Base-by-base conservation (phyloP, 2,329 filamentous ascomycete species). In the Colletotrichum liriopes region DNA sequence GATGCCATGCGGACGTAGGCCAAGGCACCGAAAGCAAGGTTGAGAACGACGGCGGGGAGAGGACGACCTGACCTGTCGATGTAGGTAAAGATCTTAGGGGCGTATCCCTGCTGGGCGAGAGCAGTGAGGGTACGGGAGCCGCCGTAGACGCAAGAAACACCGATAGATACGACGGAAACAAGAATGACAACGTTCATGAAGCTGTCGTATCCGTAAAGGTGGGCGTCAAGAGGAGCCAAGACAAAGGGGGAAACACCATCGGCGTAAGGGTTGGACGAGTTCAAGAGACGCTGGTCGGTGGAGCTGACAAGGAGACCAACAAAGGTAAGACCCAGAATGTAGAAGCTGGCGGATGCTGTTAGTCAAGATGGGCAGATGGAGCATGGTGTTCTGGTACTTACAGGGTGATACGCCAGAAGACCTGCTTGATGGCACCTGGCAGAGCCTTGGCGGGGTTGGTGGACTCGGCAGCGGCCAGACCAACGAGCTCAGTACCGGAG, bases 401-500 rank as follows among this genome's bases (percentile, higher is more conserved):
- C 74, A 87, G 78, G n/a, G 84, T 85, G 74, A 87, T 86, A 78
- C 86, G 84, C 85, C 85, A 87, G 76, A 87, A 87, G 41, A 87
- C 93, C 81, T 96, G 93, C 84, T 95, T 96, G 77, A 95, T 90
- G 2, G 94, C 94, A 29, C 90, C 92, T 0, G 94, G 94, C 0
- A 97, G 87, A 0, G 91, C 89, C 79, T 93, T 91, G 74, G 90
- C 87, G 0, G 92, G 92, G 77, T 93, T 93, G 5, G 79, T 82
- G 0, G 91, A 89, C 81, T 94, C 92, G 16, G 92, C 92, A 5
- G 92, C 92, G 6, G 91, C 91, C 11, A 94, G 87, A 77, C 92
- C 92, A 56, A 93, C 91, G 6, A 92, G 83, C 78, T 93, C 92
- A 1, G 91, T 92, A 14, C 91, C 91, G 2, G 90, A 87, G 75